These are phyloP conservation scores for Saccharomycopsis microspora DNA, from an alignment of 805 yeast species.

Conservation along the genomic window DNA sequence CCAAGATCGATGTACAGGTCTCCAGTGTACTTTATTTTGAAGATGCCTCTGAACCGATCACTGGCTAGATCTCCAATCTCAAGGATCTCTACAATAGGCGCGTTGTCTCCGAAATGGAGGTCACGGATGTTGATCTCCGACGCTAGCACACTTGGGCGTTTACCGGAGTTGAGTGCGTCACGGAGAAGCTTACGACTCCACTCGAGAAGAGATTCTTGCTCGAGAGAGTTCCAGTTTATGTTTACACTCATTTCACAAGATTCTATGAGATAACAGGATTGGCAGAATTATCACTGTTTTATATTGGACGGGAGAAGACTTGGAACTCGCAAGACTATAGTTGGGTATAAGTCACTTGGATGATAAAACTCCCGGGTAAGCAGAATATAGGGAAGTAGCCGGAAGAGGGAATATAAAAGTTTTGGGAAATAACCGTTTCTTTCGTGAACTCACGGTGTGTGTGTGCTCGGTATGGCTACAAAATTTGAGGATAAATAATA, in stretches of 20 bases:
- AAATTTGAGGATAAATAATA: too few relatives aligned
- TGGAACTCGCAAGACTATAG: too few relatives aligned
- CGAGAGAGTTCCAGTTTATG: conserved; percentile 67
- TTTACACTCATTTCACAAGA: conserved; percentile 52
- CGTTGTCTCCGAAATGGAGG: conserved; percentile 58
- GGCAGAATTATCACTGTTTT: too few relatives aligned
- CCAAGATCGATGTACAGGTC: conserved; percentile 65
- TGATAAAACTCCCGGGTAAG: too few relatives aligned
- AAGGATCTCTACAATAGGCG: conserved; percentile 67
- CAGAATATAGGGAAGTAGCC: too few relatives aligned
- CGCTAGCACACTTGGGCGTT: conserved; percentile 58
- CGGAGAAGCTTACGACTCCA: conserved; percentile 59
- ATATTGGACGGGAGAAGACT: too few relatives aligned
- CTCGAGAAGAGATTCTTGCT: conserved; percentile 46
- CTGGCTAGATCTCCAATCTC: conserved; percentile 74
- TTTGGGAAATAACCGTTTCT: too few relatives aligned
- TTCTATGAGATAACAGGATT: neutral
- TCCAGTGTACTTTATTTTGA: conserved; percentile 65
- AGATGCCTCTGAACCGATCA: conserved; percentile 73
- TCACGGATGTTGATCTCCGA: conserved; percentile 59
- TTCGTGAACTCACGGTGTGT: too few relatives aligned
- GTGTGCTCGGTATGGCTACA: too few relatives aligned
- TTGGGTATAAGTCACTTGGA: too few relatives aligned
- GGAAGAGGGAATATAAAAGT: too few relatives aligned
- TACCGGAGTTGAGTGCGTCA: conserved; percentile 64